Percentiles rank a stretch among this genome's conserved stretches.
These are phyloP conservation scores for Aspergillus nanangensis DNA, from an alignment of 495 filamentous ascomycete species.

Conservation along the genomic window DNA sequence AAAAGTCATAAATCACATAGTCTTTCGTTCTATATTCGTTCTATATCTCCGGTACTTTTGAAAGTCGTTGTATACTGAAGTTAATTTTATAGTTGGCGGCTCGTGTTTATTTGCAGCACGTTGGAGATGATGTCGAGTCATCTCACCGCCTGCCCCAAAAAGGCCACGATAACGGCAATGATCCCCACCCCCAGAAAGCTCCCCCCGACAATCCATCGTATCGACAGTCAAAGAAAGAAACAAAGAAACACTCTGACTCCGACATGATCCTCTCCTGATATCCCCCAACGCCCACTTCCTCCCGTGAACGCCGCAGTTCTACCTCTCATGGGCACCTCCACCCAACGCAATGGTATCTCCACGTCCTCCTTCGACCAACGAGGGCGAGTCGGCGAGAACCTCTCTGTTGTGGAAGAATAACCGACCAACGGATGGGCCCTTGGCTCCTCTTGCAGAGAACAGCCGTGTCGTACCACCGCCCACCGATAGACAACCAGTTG, in stretches of 20 bases:
- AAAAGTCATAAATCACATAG: no score
- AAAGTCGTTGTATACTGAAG: no score
- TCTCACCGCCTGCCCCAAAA: background rate
- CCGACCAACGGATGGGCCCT: background rate
- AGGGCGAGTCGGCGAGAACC: background rate
- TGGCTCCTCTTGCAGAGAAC: background rate
- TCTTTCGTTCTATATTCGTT: slow-evolving; percentile 1
- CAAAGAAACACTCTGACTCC: background rate
- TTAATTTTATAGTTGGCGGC: no score
- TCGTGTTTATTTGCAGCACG: no score
- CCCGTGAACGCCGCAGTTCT: no score
- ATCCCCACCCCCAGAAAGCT: background rate
- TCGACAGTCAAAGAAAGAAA: no score
- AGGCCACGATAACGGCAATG: background rate
- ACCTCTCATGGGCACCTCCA: background rate
- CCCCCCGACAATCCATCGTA: no score
- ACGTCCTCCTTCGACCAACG: background rate
- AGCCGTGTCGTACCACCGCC: background rate
- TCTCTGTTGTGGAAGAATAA: background rate
- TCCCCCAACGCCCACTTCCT: no score
- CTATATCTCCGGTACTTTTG: background rate
- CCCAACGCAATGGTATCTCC: slow-evolving; percentile 1
- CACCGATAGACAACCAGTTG: no score
- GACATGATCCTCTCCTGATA: background rate
- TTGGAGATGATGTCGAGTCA: background rate